Evolutionary conservation across 805 yeast genomes (phyloP).

Genomic region (Teunomyces atbi): DNA sequence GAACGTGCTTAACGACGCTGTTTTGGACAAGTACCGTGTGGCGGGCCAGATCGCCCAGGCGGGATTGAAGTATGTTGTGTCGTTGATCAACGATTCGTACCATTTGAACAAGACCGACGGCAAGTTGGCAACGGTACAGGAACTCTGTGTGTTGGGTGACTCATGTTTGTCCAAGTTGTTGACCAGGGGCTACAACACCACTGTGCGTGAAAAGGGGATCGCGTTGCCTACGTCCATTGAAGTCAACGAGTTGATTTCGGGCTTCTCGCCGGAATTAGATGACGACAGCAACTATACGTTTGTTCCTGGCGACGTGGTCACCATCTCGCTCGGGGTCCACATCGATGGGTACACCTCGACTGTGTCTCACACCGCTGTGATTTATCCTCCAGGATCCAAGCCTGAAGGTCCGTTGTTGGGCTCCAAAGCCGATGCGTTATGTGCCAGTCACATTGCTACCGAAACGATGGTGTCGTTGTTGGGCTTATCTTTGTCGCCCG

Average conservation of each 20-base stretch:
- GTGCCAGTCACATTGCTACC: slow-evolving; percentile 86
- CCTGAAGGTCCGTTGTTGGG: slow-evolving; percentile 85
- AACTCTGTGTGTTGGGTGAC: slow-evolving; percentile 82
- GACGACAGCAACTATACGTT: slow-evolving; percentile 49
- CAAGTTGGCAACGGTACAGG: slow-evolving; percentile 52
- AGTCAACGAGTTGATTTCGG: slow-evolving; percentile 71
- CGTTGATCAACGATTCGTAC: slow-evolving; percentile 70
- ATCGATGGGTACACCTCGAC: slow-evolving; percentile 93
- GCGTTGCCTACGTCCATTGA: slow-evolving; percentile 90
- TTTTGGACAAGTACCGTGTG: slow-evolving; percentile 76
- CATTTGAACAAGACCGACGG: slow-evolving; percentile 51
- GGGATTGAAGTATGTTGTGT: slow-evolving; percentile 62
- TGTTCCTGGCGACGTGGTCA: slow-evolving; percentile 79
- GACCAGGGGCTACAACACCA: slow-evolving; percentile 55
- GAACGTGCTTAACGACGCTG: slow-evolving; percentile 60
- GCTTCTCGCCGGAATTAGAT: slow-evolving; percentile 85
- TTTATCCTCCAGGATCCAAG: slow-evolving; percentile 62
- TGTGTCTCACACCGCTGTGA: slow-evolving; percentile 82
- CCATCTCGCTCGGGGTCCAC: slow-evolving; percentile 83
- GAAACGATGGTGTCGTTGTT: slow-evolving; percentile 80
- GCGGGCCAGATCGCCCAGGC: slow-evolving; percentile 92
- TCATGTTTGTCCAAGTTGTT: slow-evolving; percentile 63
- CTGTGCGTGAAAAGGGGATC: slow-evolving; percentile 84
- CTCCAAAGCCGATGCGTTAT: slow-evolving; percentile 79
- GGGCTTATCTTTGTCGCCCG: slow-evolving; percentile 72